These are phyloP conservation scores for Aspergillus tubingensis DNA, from an alignment of 2,329 filamentous ascomycete species.

Conservation along the genomic window DNA sequence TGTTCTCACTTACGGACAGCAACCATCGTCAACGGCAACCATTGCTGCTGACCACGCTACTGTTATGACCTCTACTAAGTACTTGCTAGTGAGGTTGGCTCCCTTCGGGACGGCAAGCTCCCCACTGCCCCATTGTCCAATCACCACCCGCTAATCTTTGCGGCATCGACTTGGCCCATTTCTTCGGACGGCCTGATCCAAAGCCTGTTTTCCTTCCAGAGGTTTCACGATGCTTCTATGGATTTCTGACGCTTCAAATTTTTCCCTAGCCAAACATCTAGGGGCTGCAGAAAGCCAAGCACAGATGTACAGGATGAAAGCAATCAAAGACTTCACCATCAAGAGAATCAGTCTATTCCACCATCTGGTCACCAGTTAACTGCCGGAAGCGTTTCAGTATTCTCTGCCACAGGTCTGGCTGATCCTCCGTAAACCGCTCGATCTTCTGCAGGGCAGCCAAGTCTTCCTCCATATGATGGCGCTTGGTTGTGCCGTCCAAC, in stretches of 20 bases:
- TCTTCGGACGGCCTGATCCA: background rate
- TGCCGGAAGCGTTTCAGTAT: constrained; percentile 53
- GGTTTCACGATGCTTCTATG: background rate
- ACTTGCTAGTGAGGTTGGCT: background rate
- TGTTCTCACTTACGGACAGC: background rate
- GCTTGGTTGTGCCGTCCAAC: constrained; percentile 59
- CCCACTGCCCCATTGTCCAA: background rate
- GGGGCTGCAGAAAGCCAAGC: background rate
- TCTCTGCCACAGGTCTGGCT: constrained; percentile 53
- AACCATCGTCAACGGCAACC: background rate
- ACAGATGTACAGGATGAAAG: background rate
- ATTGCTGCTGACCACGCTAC: background rate
- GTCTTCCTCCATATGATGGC: constrained; percentile 55
- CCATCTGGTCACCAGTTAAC: constrained; percentile 34
- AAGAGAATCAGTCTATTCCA: background rate
- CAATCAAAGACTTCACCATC: background rate
- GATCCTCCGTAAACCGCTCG: constrained; percentile 45
- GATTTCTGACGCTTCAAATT: background rate
- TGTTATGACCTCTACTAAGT: background rate
- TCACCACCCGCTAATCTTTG: background rate
- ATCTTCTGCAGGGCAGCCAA: constrained; percentile 48
- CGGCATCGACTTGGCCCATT: background rate
- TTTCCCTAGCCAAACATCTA: constrained; percentile 1
- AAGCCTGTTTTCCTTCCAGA: background rate
- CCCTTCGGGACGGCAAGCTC: background rate